Conservation (phyloP, 441 rosid genomes). For the Arabidopsis lyrata region DNA sequence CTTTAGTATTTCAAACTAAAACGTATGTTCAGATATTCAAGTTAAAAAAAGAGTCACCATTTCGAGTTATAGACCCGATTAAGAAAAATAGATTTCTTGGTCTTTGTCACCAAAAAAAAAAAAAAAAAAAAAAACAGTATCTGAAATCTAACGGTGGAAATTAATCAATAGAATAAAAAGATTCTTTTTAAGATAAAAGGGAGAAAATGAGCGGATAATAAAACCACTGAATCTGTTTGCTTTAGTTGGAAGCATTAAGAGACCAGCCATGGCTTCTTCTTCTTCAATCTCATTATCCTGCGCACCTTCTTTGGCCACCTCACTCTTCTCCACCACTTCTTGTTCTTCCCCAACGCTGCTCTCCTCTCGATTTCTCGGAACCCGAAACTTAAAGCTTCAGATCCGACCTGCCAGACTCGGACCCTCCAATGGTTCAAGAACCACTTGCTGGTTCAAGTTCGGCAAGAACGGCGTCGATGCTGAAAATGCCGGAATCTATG, state of each 20-base stretch:
- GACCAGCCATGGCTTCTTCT: constrained; percentile 60
- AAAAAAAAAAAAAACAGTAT: too few species aligned
- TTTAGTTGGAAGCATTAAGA: constrained; percentile 30
- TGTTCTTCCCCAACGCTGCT: constrained; percentile 44
- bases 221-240: constrained; percentile 25
- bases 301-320: constrained; percentile 41
- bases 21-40: too few species aligned
- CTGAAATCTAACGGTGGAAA: constrained; percentile 48
- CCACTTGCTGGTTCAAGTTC: constrained; percentile 83
- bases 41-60: too few species aligned
- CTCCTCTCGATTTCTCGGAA: constrained; percentile 63
- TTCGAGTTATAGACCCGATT: too few species aligned
- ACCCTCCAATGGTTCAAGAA: constrained; percentile 73
- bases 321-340: constrained; percentile 40
- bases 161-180: constrained; percentile 5
- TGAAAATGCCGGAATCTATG: constrained; percentile 86
- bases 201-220: constrained; percentile 40
- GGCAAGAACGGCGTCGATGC: constrained; percentile 84
- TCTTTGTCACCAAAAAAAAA: neutral
- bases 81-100: neutral
- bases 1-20: too few species aligned
- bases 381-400: constrained; percentile 34
- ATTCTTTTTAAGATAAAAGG: constrained; percentile 1
- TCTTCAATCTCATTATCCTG: constrained; percentile 47
- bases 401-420: constrained; percentile 53